Percentiles rank a stretch among this genome's conserved stretches.
These are phyloP conservation scores for Waltiozyma sp. DNA, from an alignment of 1,139 yeast genomes.

Conservation along the genomic window DNA sequence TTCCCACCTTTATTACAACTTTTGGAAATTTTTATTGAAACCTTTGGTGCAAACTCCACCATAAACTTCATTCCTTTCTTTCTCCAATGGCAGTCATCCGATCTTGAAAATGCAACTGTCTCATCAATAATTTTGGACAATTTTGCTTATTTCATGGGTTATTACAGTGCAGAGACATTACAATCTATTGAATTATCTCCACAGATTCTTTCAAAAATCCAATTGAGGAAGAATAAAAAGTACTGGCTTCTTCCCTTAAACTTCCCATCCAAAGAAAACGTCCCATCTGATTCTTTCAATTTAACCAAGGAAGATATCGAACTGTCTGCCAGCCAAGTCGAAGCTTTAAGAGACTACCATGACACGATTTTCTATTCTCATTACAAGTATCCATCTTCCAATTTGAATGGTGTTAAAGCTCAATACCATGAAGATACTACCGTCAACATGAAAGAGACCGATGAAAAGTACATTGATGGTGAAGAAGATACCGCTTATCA, in stretches of 20 bases:
- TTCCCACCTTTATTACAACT: constrained; percentile 16
- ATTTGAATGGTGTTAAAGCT: constrained; percentile 1
- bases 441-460: background rate
- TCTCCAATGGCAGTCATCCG: constrained; percentile 32
- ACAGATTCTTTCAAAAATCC: constrained; percentile 10
- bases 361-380: constrained; percentile 13
- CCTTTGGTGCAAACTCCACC: constrained; percentile 36
- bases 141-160: constrained; percentile 11
- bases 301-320: constrained; percentile 7
- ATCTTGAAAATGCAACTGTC: background rate
- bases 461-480: background rate
- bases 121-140: constrained; percentile 11
- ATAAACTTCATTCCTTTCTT: constrained; percentile 37
- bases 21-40: constrained; percentile 24
- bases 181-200: constrained; percentile 6
- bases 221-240: constrained; percentile 8
- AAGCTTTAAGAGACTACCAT: constrained; percentile 5
- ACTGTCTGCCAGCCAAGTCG: background rate
- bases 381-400: constrained; percentile 10
- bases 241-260: constrained; percentile 11
- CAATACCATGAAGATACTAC: background rate
- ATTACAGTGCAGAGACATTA: constrained; percentile 6
- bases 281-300: constrained; percentile 1
- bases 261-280: constrained; percentile 7
- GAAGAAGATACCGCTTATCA: no score